Percentiles rank a stretch among this genome's conserved stretches.
Conservation (phyloP, 2,329 filamentous ascomycete genomes). For the Ophiocordyceps camponoti-saundersi region DNA sequence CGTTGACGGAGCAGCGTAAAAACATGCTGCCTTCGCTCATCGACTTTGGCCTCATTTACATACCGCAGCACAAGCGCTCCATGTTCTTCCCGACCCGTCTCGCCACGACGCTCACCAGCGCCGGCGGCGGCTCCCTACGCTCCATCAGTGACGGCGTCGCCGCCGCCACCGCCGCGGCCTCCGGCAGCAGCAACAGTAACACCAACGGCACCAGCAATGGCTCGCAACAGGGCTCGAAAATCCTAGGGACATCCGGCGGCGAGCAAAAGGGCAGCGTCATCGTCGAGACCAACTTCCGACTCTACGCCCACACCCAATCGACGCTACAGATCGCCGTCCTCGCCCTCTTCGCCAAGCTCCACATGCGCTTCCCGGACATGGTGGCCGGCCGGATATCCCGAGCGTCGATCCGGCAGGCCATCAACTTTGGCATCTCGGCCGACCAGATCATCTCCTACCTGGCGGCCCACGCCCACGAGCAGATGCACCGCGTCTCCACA, state of each 20-base stretch:
- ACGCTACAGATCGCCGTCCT: slow-evolving; percentile 90
- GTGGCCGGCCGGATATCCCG: slow-evolving; percentile 84
- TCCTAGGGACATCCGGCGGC: slow-evolving; percentile 12
- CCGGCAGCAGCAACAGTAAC: not conserved
- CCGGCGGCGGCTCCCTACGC: slow-evolving; percentile 50
- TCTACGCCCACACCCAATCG: slow-evolving; percentile 93
- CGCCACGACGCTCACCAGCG: slow-evolving; percentile 83
- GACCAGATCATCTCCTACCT: slow-evolving; percentile 94
- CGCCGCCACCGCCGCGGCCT: slow-evolving; percentile 39
- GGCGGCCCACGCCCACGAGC: slow-evolving; percentile 80
- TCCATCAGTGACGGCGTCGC: slow-evolving; percentile 52
- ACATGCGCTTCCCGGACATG: slow-evolving; percentile 85
- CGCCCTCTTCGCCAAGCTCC: slow-evolving; percentile 72
- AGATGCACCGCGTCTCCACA: slow-evolving; percentile 58
- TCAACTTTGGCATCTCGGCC: slow-evolving; percentile 78
- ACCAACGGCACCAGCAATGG: no score
- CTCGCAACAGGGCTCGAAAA: slow-evolving; percentile 17
- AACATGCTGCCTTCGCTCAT: slow-evolving; percentile 83
- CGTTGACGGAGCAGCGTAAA: slow-evolving; percentile 63
- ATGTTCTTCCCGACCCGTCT: slow-evolving; percentile 83
- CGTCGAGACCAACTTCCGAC: slow-evolving; percentile 91
- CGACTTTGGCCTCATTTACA: slow-evolving; percentile 85
- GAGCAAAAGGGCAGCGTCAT: slow-evolving; percentile 69
- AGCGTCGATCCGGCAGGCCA: slow-evolving; percentile 71
- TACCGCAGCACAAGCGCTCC: slow-evolving; percentile 36